These are phyloP conservation scores for Aspergillus uvarum DNA, from an alignment of 2,329 filamentous ascomycete genomes.

Conservation along the genomic window DNA sequence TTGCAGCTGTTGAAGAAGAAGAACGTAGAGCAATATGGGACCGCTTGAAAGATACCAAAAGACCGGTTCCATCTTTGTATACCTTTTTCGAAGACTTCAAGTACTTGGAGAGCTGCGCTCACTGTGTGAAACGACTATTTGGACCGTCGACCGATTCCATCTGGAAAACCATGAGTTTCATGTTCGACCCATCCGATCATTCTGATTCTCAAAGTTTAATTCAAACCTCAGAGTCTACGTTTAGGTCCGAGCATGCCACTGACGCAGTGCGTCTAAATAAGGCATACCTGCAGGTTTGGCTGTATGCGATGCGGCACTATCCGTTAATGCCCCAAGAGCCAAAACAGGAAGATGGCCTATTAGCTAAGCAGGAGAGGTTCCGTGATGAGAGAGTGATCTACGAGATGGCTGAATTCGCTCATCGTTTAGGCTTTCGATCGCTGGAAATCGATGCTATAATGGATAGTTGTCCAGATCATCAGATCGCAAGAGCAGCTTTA, in stretches of 20 bases:
- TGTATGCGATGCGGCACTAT: too few species aligned
- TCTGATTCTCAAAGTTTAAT: too few species aligned
- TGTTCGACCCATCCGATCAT: too few species aligned
- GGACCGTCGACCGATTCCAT: background rate
- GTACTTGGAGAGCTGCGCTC: constrained; percentile 31
- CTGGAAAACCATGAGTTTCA: background rate
- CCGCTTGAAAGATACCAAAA: background rate
- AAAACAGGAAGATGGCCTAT: background rate
- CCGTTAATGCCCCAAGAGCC: too few species aligned
- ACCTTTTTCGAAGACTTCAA: constrained; percentile 41
- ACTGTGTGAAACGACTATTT: constrained; percentile 31
- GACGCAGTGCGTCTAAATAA: background rate
- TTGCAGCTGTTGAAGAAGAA: too few species aligned
- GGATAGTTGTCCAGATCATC: background rate
- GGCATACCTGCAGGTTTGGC: background rate
- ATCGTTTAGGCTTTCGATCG: background rate
- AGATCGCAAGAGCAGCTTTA: background rate
- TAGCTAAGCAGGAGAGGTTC: background rate
- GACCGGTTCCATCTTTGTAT: constrained; percentile 28
- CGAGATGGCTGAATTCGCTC: background rate
- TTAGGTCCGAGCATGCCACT: background rate
- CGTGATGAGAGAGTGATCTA: background rate
- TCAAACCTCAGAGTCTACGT: background rate
- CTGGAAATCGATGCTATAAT: background rate
- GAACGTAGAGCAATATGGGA: constrained; percentile 11